Evolutionary conservation across 495 filamentous ascomycete genomes (phyloP).

Genomic region (Talaromyces liani): DNA sequence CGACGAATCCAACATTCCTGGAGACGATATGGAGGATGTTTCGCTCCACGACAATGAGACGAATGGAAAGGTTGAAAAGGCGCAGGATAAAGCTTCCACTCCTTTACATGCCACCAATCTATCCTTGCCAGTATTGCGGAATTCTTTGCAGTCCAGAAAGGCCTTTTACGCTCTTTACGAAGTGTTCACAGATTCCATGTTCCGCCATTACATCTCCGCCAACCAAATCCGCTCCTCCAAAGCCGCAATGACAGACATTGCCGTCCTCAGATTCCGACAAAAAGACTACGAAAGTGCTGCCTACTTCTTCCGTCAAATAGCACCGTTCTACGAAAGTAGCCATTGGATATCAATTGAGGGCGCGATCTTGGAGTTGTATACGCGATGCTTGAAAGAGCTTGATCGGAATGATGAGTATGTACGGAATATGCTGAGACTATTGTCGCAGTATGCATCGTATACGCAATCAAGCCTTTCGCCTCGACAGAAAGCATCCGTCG

Average conservation of each 20-base stretch:
- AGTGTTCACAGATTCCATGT: slow-evolving; percentile 59
- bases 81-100: slow-evolving; percentile 37
- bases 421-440: slow-evolving; percentile 60
- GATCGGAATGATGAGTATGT: slow-evolving; percentile 73
- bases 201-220: slow-evolving; percentile 70
- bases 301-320: slow-evolving; percentile 71
- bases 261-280: slow-evolving; percentile 67
- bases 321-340: slow-evolving; percentile 72
- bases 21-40: slow-evolving; percentile 38
- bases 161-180: slow-evolving; percentile 57
- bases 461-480: slow-evolving; percentile 25
- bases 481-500: slow-evolving; percentile 27
- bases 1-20: slow-evolving; percentile 44
- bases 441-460: slow-evolving; percentile 59
- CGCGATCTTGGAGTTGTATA: slow-evolving; percentile 78
- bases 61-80: neutral
- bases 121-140: slow-evolving; percentile 21
- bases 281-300: slow-evolving; percentile 66
- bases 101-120: slow-evolving; percentile 21
- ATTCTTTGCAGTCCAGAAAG: slow-evolving; percentile 24
- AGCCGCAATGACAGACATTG: slow-evolving; percentile 74
- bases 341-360: slow-evolving; percentile 76
- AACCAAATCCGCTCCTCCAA: slow-evolving; percentile 69
- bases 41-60: slow-evolving; percentile 28
- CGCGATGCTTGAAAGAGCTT: slow-evolving; percentile 73